These are phyloP conservation scores for Boletellus ananiceps DNA, from an alignment of 768 basidiomycete species.

Conservation along the genomic window DNA sequence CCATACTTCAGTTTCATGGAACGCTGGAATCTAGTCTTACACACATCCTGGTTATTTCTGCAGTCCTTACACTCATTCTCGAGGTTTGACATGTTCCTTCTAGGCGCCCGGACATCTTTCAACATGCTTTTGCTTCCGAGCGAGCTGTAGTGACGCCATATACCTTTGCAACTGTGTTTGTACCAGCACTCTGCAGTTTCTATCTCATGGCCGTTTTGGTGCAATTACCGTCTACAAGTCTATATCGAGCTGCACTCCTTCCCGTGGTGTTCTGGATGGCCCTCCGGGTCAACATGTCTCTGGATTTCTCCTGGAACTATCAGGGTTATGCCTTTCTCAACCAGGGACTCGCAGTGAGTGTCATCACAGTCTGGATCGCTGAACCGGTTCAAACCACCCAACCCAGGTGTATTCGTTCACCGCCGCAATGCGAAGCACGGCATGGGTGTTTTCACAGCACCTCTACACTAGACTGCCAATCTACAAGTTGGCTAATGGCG, in stretches of 20 bases:
- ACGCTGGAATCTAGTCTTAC: background rate
- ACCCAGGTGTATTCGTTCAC: constrained; percentile 23
- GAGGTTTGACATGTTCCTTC: constrained; percentile 2
- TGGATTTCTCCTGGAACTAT: constrained; percentile 22
- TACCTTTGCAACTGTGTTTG: constrained; percentile 34
- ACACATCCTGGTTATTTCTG: constrained; percentile 15
- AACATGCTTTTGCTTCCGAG: constrained; percentile 12
- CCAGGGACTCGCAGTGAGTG: constrained; percentile 20
- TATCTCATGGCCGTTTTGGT: constrained; percentile 53
- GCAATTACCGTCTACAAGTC: constrained; percentile 40
- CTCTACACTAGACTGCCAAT: constrained; percentile 15
- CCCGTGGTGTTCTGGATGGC: constrained; percentile 44
- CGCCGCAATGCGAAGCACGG: constrained; percentile 21
- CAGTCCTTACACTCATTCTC: background rate
- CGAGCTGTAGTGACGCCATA: constrained; percentile 17
- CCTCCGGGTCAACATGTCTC: constrained; percentile 34
- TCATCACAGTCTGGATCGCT: no score
- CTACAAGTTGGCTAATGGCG: background rate
- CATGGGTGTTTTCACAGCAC: constrained; percentile 16
- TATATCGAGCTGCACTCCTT: constrained; percentile 43
- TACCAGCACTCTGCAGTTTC: constrained; percentile 43
- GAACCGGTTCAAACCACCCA: background rate
- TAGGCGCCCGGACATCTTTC: constrained; percentile 10
- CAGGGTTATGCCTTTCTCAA: constrained; percentile 17
- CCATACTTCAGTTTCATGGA: background rate